Conservation (phyloP, 495 filamentous ascomycete species). For the Podospora anserina region DNA sequence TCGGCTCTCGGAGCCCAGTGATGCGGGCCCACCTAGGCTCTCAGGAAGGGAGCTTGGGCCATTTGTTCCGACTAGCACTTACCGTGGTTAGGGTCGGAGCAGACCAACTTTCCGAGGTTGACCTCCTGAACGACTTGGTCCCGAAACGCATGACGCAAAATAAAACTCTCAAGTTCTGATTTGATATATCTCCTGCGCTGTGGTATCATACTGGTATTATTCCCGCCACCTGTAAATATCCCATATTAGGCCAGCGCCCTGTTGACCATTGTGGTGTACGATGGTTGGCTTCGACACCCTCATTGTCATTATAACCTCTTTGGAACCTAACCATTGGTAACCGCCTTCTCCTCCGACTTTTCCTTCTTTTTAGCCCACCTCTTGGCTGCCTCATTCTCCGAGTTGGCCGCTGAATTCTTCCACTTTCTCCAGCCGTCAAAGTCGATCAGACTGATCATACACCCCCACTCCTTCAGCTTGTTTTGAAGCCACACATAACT, state of each 20-base stretch:
- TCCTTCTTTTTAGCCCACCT: constrained; percentile 41
- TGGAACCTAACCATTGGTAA: background rate
- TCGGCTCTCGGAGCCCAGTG: background rate
- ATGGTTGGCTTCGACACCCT: background rate
- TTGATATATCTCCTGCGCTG: background rate
- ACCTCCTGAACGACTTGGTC: background rate
- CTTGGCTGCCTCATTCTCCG: constrained; percentile 30
- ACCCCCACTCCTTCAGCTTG: constrained; percentile 99
- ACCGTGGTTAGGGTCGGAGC: background rate
- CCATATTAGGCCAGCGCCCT: background rate
- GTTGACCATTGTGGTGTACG: background rate
- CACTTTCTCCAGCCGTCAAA: constrained; percentile 98
- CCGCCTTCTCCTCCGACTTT: constrained; percentile 17
- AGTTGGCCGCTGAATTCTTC: constrained; percentile 67
- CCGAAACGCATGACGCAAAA: background rate
- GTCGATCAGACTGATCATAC: constrained; percentile 98
- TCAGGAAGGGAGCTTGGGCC: background rate
- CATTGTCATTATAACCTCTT: background rate
- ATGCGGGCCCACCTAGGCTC: background rate
- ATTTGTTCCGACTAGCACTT: background rate
- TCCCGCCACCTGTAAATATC: background rate
- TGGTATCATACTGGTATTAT: background rate
- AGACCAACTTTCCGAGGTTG: background rate
- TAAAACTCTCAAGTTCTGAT: background rate
- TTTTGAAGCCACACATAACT: constrained; percentile 96